Base-by-base conservation (phyloP, 2,329 filamentous ascomycete species). In the Graphiopsis chlorocephala region DNA sequence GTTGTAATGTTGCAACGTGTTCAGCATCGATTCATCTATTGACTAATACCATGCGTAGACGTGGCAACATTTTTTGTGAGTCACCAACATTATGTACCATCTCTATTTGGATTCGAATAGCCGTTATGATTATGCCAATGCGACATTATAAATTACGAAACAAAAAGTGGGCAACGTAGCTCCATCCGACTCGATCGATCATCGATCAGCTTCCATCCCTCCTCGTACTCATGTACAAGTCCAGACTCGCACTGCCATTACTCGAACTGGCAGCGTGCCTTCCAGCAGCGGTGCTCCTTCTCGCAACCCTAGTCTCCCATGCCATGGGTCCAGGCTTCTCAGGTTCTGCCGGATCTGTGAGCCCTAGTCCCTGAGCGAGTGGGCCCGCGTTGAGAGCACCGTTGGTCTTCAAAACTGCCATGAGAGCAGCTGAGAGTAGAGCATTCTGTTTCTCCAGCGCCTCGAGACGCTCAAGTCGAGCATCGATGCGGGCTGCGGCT, bases 401-500 rank as follows among this genome's bases (percentile, higher is more conserved):
- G 33, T 74, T 75, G 2, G 75, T 78, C 55, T 73, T 72, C 35
- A 80, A 63, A 47, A 79, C 76, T 6, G 77, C 78, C 70, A 77
- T 75, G 26, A 80, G 68, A 5, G 78, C 78, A 10, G 78, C 78
- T 28, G 76, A 74, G 10, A 80, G 70, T 8, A 80, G 61, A 17
- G 70, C 70, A 63, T 79, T 80, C 61, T 78, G 74, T 42, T 77
- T 75, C 65, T 79, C 77, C 26, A 79, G 65, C 15, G 74, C 75
- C 52, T 78, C 76, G 38, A 79, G 65, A 1, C 76, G 72, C 53
- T 78, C 76, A 17, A 79, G 64, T 3, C 77, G 72, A 29, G 75
- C 72, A 35, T 75, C 73, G 17, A 77, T 65, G 8, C 67, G 67
- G 55, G 33, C 63, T 31, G 66, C 56, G 4, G 61, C 61, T n/a